phyloP scores from a whole-genome alignment of 2,329 filamentous ascomycete genomes.

The Fusarium sp. region DNA sequence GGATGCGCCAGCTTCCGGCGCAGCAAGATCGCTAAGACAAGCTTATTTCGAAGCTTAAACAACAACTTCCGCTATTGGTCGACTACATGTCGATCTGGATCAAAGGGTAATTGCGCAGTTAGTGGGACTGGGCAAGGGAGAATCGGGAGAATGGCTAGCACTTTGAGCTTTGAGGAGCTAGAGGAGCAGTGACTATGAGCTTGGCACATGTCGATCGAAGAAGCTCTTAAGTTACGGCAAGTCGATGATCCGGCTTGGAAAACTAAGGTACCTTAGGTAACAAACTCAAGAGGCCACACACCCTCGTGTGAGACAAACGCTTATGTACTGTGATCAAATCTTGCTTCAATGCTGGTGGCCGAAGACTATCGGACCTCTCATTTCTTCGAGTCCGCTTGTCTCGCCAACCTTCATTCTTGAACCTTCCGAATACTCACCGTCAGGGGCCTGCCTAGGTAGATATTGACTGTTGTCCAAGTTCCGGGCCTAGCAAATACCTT shows the following conservation, averaged over 20 bases:
- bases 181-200: conserved; percentile 16
- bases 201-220: conserved; percentile 34
- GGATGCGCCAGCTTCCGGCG: conserved; percentile 24
- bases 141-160: background rate
- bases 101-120: background rate
- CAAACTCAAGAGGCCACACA: background rate
- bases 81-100: background rate
- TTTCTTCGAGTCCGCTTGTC: background rate
- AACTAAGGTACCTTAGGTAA: background rate
- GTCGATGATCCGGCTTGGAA: conserved; percentile 38
- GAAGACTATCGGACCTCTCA: conserved; percentile 24
- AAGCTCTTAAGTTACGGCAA: conserved; percentile 19
- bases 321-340: background rate
- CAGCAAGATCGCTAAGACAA: conserved; percentile 30
- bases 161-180: background rate
- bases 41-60: conserved; percentile 42
- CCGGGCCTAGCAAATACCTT: background rate
- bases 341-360: conserved; percentile 1
- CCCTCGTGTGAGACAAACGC: conserved; percentile 2
- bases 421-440: background rate
- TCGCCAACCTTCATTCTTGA: background rate
- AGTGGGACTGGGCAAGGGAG: conserved; percentile 5
- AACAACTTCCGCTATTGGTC: background rate
- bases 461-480: background rate
- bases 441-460: background rate